phyloP scores from a whole-genome alignment of 1,284 basidiomycete genomes.

The Mycena citricolor region DNA sequence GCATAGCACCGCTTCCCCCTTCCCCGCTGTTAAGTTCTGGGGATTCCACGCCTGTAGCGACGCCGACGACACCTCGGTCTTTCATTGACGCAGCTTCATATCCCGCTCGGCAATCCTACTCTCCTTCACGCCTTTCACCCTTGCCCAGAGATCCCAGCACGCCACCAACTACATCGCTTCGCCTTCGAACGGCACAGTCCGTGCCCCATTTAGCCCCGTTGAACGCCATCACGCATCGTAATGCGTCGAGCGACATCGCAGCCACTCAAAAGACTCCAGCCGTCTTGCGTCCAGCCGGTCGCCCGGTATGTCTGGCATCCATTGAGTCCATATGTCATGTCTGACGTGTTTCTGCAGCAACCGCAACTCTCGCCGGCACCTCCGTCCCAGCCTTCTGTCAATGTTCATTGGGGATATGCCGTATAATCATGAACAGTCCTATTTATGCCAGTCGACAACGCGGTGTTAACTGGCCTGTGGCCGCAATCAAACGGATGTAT shows the following conservation, averaged over 20 bases:
- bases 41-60: constrained; percentile 42
- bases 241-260: constrained; percentile 36
- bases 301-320: constrained; percentile 6
- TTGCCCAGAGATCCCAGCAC: background rate
- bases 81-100: constrained; percentile 24
- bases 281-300: background rate
- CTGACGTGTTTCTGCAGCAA: constrained; percentile 4
- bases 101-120: constrained; percentile 32
- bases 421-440: constrained; percentile 27
- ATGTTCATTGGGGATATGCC: constrained; percentile 41
- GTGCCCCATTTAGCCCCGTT: constrained; percentile 26
- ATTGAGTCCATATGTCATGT: background rate
- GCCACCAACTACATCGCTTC: constrained; percentile 1
- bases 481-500: constrained; percentile 9
- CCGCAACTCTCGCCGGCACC: constrained; percentile 2
- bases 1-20: constrained; percentile 29
- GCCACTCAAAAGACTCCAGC: background rate
- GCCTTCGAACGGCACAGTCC: constrained; percentile 32
- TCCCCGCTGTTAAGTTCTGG: constrained; percentile 37
- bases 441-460: constrained; percentile 1
- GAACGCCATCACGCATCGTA: constrained; percentile 33
- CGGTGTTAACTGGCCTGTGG: constrained; percentile 3
- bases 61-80: constrained; percentile 37
- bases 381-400: no score
- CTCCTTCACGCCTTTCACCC: constrained; percentile 19